Evolutionary conservation across 2,329 filamentous ascomycete species (phyloP), one percentile per base, ranked within the genome.

Genomic region (Pseudocercospora crystallina): DNA sequence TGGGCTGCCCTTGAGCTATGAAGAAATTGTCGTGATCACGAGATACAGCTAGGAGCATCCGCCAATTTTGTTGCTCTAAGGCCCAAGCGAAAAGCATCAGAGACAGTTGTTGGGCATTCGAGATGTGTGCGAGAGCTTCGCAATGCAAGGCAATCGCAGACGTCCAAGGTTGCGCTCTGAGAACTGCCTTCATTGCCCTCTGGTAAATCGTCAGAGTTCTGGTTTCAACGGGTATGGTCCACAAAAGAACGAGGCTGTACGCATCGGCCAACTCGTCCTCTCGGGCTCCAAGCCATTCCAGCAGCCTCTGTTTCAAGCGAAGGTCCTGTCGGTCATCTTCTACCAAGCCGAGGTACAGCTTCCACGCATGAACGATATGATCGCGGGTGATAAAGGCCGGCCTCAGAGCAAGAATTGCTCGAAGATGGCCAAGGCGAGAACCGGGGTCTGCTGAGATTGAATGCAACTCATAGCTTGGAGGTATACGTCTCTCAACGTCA

Each of bases 291-390:
- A 67, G 55, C 59, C 61, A 67, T 14, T 44, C 34, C n/a, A 67
- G 39, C n/a, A 67, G 46, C 40, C 60, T 56, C 17, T 53, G 47
- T 44, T 61, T 63, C 13, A 66, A 46, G 8, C 55, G 49, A 12
- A 56, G 9, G 41, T 64, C 60, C 7, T 52, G 40, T 32, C 54
- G 58, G 12, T 57, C 53, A 3, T 45, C 44, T 3, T 64, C 53
- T 0, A 58, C 45, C 5, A 72, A 59, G 9, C 60, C 56, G 10
- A 59, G 48, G 53, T 73, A 74, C 5, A 74, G 53, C n/a, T 64
- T 60, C 68, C 71, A 73, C 10, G 65, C 69, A 9, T 41, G 42
- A 15, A 26, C 29, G 20, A 51, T 48, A 9, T 42, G 10, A 14
- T 44, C 14, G 17, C 13, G 26, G 5, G 15, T 26, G n/a, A 42